phyloP scores from a whole-genome alignment of 2,329 filamentous ascomycete genomes.

The Cladobotryum protrusum region DNA sequence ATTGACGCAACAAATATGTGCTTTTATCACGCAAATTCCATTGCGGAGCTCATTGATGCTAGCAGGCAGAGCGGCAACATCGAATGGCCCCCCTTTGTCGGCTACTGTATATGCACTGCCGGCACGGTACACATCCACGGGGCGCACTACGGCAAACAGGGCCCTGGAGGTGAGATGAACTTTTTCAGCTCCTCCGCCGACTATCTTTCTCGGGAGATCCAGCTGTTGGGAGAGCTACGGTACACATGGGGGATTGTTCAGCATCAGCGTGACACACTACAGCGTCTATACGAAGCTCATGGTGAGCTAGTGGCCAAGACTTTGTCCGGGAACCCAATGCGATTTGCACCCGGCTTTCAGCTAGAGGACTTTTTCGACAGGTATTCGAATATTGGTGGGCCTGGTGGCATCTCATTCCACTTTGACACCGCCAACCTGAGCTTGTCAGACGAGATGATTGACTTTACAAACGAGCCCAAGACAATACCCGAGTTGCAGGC shows the following conservation, averaged over 20 bases:
- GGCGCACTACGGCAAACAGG: conserved; percentile 62
- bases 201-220: conserved; percentile 71
- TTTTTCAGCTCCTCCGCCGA: conserved; percentile 59
- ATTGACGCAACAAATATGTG: conserved; percentile 86
- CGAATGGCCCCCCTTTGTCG: conserved; percentile 82
- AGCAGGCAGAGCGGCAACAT: conserved; percentile 67
- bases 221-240: conserved; percentile 68
- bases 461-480: conserved; percentile 53
- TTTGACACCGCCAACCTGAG: conserved; percentile 73
- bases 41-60: conserved; percentile 74
- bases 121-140: conserved; percentile 86
- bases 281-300: conserved; percentile 73
- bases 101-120: conserved; percentile 80
- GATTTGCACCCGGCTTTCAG: conserved; percentile 74
- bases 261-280: conserved; percentile 72
- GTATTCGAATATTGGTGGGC: conserved; percentile 54
- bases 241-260: conserved; percentile 73
- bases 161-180: conserved; percentile 47
- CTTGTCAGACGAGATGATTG: conserved; percentile 59
- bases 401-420: conserved; percentile 51
- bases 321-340: conserved; percentile 56
- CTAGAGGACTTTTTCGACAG: conserved; percentile 84
- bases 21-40: conserved; percentile 79
- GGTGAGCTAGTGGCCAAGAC: conserved; percentile 66
- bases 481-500: conserved; percentile 43